A percentile compares a stretch with the other conserved stretches of the same genome.
Conservation (phyloP, 1,284 basidiomycete species). For the Taiwanofungus camphoratus region DNA sequence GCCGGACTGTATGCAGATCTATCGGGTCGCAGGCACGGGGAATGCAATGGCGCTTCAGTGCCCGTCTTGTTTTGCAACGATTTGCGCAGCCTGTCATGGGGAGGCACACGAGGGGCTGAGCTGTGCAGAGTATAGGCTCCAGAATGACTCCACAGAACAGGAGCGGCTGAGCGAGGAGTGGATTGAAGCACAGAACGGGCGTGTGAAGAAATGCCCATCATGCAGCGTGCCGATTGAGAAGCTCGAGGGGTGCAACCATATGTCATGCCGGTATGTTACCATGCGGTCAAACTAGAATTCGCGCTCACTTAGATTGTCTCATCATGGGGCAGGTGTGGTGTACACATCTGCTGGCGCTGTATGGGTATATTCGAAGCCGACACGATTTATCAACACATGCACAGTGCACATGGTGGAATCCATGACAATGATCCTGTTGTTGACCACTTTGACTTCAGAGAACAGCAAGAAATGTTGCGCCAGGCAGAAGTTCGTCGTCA, state of each 20-base stretch:
- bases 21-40: constrained; percentile 32
- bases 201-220: constrained; percentile 23
- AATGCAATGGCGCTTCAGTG: constrained; percentile 29
- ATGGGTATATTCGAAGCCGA: constrained; percentile 21
- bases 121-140: constrained; percentile 37
- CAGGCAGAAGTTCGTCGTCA: neutral
- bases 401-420: constrained; percentile 4
- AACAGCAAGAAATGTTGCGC: constrained; percentile 2
- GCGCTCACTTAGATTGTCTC: neutral
- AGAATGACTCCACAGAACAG: constrained; percentile 38
- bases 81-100: constrained; percentile 35
- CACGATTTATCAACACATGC: constrained; percentile 5
- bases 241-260: constrained; percentile 27
- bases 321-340: constrained; percentile 4
- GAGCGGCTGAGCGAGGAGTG: constrained; percentile 24
- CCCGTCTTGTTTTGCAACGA: constrained; percentile 44
- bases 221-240: constrained; percentile 25
- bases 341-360: constrained; percentile 9
- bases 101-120: constrained; percentile 44
- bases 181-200: constrained; percentile 25
- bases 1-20: constrained; percentile 52
- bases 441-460: neutral
- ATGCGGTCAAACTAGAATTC: neutral
- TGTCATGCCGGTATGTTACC: constrained; percentile 18
- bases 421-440: neutral